Conservation (phyloP, 345 rosid species). For the Conringia planisiliqua region DNA sequence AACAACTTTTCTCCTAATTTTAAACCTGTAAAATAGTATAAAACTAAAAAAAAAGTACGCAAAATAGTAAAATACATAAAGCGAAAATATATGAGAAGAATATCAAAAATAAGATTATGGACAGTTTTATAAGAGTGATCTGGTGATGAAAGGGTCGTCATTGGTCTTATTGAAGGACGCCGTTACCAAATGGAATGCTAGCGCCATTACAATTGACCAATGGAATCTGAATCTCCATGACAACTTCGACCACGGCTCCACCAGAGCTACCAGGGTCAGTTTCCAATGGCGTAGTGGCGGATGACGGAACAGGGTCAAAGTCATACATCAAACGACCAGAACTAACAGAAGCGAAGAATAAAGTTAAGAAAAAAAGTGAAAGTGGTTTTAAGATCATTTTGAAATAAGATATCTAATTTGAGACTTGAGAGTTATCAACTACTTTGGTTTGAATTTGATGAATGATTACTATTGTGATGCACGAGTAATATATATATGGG, state of each 20-base stretch:
- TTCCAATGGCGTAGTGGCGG: slow-evolving; percentile 13
- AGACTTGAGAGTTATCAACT: neutral
- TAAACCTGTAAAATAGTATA: too few relatives aligned
- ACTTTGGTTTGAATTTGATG: neutral
- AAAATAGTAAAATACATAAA: too few relatives aligned
- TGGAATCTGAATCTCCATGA: neutral
- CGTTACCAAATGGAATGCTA: neutral
- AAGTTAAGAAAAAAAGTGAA: slow-evolving; percentile 6
- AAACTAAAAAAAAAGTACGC: too few relatives aligned
- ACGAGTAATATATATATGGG: neutral
- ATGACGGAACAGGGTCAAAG: slow-evolving; percentile 21
- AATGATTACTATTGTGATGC: neutral
- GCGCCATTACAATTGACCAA: neutral
- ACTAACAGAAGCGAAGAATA: neutral
- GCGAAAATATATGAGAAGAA: neutral
- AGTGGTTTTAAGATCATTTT: neutral
- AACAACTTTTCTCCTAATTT: too few relatives aligned
- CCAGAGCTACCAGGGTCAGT: neutral
- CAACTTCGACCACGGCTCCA: neutral
- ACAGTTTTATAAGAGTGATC: neutral
- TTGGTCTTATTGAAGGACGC: neutral
- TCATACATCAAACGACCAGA: neutral
- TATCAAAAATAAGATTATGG: neutral
- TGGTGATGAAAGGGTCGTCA: neutral
- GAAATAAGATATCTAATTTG: neutral